Evolutionary conservation across 1,139 yeast species (phyloP), one percentile per base, ranked within the genome.

Genomic region (Kodamaea arcana): DNA sequence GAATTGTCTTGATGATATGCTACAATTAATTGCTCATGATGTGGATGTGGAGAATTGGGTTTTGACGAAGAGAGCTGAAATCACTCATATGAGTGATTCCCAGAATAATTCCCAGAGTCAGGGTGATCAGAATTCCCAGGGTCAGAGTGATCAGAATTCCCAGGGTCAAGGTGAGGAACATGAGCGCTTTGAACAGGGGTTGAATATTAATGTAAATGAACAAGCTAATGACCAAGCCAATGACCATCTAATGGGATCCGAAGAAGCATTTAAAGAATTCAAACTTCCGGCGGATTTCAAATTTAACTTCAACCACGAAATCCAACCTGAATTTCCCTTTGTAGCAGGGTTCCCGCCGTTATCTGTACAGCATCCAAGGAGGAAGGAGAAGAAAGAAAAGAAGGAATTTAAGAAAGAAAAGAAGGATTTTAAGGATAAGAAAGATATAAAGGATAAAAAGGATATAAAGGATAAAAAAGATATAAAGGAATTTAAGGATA

Each of bases 1-100:
- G 30, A 71, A 69, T 25, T 78, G 83, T 46, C 45, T 80, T 6
- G 72, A 78, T 38, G 85, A 80, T 41, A 46, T 79, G 17, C 46
- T 78, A 2, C 54, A 59, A n/a, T 57, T 69, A n/a, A 57, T 78
- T 3, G 55, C 73, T 10, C 55, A 63, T 15, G 71, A 63, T 13
- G 72, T 71, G 3, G 78, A 75, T 42, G 59, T 77, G 8, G 79
- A 74, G 43, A 64, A 67, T 43, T 72, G 82, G 78, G 73, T 74
- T 0, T 52, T 73, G 15, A 58, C 70, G 15, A 74, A 69, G 46
- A 60, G 71, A 37, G 64, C 74, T 1, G 81, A 76, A 40, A 54
- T 77, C 20, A 53, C 59, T 21, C 61, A 61, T 36, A 39, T 41
- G 27, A 44, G 48, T 30, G 42, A 35, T 12, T n/a, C n/a, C n/a